These are phyloP conservation scores for Xylaria sp. DNA, from an alignment of 2,329 filamentous ascomycete species.

Conservation along the genomic window DNA sequence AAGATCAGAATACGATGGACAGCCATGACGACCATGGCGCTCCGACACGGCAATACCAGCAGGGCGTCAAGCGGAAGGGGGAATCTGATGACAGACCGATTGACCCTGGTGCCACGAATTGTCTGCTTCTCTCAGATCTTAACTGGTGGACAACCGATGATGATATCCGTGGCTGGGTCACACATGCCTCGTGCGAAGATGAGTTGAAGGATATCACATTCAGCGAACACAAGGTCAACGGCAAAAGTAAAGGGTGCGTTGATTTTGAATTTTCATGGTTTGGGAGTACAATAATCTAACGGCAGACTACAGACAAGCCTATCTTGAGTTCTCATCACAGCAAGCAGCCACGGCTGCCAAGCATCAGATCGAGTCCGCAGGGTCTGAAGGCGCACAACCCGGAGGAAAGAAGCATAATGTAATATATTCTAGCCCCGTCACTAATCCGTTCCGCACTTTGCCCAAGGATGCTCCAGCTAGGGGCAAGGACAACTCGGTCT, in stretches of 20 bases:
- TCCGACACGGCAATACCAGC: constrained; percentile 54
- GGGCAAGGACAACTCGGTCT: constrained; percentile 66
- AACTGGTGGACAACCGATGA: constrained; percentile 99
- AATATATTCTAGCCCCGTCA: constrained; percentile 78
- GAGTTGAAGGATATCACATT: constrained; percentile 95
- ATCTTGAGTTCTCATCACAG: constrained; percentile 83
- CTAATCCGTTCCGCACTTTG: constrained; percentile 90
- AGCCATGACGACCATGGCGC: constrained; percentile 49
- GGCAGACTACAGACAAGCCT: constrained; percentile 71
- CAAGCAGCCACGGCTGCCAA: constrained; percentile 90
- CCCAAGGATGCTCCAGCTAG: constrained; percentile 87
- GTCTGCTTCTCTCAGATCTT: constrained; percentile 87
- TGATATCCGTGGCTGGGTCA: constrained; percentile 88
- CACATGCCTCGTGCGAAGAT: constrained; percentile 80
- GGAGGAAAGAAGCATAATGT: constrained; percentile 77
- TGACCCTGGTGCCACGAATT: constrained; percentile 71
- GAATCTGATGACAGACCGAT: constrained; percentile 68
- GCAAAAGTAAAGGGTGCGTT: constrained; percentile 94
- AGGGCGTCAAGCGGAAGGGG: constrained; percentile 71
- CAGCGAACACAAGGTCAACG: constrained; percentile 98
- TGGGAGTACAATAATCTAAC: constrained; percentile 20
- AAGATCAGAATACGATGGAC: constrained; percentile 49
- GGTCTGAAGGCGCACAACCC: constrained; percentile 63
- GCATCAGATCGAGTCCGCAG: constrained; percentile 74
- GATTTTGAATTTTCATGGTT: not conserved